These are phyloP conservation scores for Raphanus sativus DNA, from an alignment of 345 rosid species.

Conservation along the genomic window DNA sequence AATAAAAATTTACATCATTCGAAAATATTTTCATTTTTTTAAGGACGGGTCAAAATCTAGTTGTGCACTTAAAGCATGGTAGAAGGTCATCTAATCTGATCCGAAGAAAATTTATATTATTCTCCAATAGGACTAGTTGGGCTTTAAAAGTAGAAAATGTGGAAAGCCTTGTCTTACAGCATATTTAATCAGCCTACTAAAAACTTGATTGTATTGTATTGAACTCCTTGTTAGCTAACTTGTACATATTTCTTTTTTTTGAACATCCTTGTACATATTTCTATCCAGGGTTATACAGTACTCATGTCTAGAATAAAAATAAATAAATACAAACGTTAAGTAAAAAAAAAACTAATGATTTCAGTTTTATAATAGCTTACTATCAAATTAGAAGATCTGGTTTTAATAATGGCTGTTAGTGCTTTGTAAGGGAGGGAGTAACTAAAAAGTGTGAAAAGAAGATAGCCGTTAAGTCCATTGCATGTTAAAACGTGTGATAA, in stretches of 20 bases:
- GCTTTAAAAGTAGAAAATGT: not conserved
- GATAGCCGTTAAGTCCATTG: conserved; percentile 49
- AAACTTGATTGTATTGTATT: not conserved
- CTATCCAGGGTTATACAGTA: not conserved
- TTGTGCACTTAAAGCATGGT: conserved; percentile 72
- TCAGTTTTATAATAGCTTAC: not conserved
- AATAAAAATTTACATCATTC: no score
- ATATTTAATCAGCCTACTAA: conserved; percentile 4
- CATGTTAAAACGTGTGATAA: conserved; percentile 55
- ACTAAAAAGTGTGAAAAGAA: conserved; percentile 9
- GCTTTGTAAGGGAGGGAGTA: not conserved
- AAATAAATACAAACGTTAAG: not conserved
- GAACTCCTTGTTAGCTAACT: not conserved
- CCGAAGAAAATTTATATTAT: not conserved
- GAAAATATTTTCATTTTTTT: no score
- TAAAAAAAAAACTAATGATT: not conserved
- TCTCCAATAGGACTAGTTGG: not conserved
- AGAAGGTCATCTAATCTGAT: not conserved
- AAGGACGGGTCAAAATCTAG: no score
- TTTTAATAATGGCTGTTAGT: not conserved
- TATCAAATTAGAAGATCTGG: not conserved
- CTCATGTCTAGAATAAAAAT: no score
- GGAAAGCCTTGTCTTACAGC: not conserved
- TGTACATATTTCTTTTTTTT: not conserved
- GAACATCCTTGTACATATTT: not conserved